phyloP scores from a whole-genome alignment of 2,329 filamentous ascomycete species.

The Cladosporium sp. region DNA sequence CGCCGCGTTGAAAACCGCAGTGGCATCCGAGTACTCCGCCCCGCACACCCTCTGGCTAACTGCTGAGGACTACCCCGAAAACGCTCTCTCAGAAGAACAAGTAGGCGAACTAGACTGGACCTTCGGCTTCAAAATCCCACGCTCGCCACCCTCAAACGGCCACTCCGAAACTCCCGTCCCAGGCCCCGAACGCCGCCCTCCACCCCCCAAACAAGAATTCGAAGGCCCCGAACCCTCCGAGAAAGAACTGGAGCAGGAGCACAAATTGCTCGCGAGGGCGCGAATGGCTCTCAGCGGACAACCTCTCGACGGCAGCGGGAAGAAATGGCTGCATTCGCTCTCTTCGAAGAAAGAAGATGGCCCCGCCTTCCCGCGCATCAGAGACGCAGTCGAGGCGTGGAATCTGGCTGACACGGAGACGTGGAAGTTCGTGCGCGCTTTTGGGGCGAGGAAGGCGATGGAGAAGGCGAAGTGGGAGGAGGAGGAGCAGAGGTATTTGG shows the following conservation, averaged over 20 bases:
- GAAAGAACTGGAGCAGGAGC: slow-evolving; percentile 58
- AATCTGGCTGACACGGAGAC: slow-evolving; percentile 72
- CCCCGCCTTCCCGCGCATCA: slow-evolving; percentile 29
- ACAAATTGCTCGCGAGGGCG: slow-evolving; percentile 56
- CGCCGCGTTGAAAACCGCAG: slow-evolving; percentile 74
- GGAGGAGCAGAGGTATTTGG: slow-evolving; percentile 65
- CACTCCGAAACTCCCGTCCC: slow-evolving; percentile 60
- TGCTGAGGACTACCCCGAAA: slow-evolving; percentile 57
- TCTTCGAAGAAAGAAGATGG: background rate
- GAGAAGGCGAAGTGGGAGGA: slow-evolving; percentile 70
- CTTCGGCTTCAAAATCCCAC: slow-evolving; percentile 81
- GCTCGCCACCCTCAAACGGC: slow-evolving; percentile 52
- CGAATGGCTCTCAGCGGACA: slow-evolving; percentile 33
- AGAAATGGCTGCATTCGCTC: background rate
- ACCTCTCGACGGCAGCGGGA: background rate
- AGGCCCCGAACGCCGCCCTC: slow-evolving; percentile 56
- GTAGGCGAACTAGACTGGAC: slow-evolving; percentile 75
- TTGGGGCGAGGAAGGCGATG: slow-evolving; percentile 60
- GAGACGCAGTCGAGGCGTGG: slow-evolving; percentile 51
- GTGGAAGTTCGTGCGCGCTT: slow-evolving; percentile 73
- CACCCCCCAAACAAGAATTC: slow-evolving; percentile 48
- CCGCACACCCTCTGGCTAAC: slow-evolving; percentile 77
- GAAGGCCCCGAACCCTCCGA: slow-evolving; percentile 53
- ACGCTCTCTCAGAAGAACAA: slow-evolving; percentile 40
- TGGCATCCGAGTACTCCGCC: slow-evolving; percentile 67